phyloP scores from a whole-genome alignment of 2,329 filamentous ascomycete species.

The Colletotrichum orbiculare region DNA sequence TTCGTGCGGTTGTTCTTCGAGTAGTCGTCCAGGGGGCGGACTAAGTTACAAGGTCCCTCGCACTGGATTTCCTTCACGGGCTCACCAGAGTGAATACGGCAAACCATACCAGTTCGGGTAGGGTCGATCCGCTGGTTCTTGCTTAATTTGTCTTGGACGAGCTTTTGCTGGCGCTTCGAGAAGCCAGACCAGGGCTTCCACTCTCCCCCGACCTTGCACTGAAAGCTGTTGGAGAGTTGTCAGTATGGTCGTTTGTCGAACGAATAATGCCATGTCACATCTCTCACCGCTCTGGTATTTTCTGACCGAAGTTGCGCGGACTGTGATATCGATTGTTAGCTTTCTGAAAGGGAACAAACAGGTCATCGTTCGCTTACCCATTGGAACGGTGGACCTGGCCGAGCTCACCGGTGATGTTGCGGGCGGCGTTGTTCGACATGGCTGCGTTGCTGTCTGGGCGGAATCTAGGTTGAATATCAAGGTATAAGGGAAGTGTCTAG shows the following conservation, averaged over 20 bases:
- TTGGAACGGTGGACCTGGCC: slow-evolving; percentile 3
- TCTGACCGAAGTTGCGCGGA: slow-evolving; percentile 12
- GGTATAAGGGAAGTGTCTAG: not conserved
- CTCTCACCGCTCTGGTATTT: slow-evolving; percentile 24
- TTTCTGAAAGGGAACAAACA: not conserved
- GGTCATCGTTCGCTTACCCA: slow-evolving; percentile 4
- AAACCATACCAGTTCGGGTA: slow-evolving; percentile 50
- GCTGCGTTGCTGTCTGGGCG: not conserved
- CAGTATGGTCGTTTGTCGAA: not conserved
- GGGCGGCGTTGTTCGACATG: not conserved
- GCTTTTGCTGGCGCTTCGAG: slow-evolving; percentile 46
- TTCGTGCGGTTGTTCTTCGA: slow-evolving; percentile 43
- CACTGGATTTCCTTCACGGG: slow-evolving; percentile 44
- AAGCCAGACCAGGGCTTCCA: slow-evolving; percentile 47
- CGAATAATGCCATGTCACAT: too few relatives aligned
- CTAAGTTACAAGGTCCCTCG: slow-evolving; percentile 43
- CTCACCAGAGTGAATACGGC: slow-evolving; percentile 46
- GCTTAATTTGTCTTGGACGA: slow-evolving; percentile 39
- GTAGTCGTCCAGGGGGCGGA: slow-evolving; percentile 44
- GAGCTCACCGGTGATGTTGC: not conserved
- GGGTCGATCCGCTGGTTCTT: slow-evolving; percentile 39
- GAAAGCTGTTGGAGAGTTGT: slow-evolving; percentile 41
- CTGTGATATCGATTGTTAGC: not conserved
- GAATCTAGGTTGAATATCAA: not conserved
- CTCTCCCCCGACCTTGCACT: slow-evolving; percentile 50